Percentiles rank a stretch among this genome's conserved stretches.
Conservation (phyloP, 2,329 filamentous ascomycete species). For the Colletotrichum nymphaeae region DNA sequence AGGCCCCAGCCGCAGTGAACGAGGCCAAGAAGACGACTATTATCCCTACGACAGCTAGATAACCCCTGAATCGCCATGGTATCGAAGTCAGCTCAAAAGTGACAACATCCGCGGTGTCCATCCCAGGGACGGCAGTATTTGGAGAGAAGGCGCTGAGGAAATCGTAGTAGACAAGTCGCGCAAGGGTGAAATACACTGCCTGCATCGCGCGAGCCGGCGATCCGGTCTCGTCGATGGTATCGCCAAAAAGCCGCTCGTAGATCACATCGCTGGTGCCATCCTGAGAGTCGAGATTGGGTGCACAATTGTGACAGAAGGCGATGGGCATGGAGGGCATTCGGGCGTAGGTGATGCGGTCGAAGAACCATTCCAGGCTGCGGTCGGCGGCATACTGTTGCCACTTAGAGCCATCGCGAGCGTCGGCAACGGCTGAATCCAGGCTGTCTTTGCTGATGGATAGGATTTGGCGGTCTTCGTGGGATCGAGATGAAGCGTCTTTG, state of each 20-base stretch:
- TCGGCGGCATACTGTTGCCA: background rate
- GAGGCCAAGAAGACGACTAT: background rate
- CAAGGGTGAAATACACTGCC: background rate
- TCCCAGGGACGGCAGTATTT: background rate
- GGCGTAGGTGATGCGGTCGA: background rate
- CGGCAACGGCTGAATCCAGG: background rate
- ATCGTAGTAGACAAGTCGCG: background rate
- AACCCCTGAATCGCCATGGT: background rate
- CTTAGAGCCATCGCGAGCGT: background rate
- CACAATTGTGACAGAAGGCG: background rate
- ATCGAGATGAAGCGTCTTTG: background rate
- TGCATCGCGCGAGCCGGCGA: slow-evolving; percentile 2
- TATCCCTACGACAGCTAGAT: background rate
- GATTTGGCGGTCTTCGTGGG: background rate
- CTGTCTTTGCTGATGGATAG: background rate
- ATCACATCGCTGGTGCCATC: background rate
- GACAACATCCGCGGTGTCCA: background rate
- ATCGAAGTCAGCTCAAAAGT: background rate
- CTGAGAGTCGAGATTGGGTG: background rate
- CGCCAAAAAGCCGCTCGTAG: background rate
- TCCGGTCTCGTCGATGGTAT: background rate
- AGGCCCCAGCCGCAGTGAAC: background rate
- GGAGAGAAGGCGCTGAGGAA: background rate
- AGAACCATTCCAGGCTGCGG: background rate
- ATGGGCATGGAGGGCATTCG: background rate